Conservation (phyloP, 805 yeast species). For the Barnettozyma salicaria region DNA sequence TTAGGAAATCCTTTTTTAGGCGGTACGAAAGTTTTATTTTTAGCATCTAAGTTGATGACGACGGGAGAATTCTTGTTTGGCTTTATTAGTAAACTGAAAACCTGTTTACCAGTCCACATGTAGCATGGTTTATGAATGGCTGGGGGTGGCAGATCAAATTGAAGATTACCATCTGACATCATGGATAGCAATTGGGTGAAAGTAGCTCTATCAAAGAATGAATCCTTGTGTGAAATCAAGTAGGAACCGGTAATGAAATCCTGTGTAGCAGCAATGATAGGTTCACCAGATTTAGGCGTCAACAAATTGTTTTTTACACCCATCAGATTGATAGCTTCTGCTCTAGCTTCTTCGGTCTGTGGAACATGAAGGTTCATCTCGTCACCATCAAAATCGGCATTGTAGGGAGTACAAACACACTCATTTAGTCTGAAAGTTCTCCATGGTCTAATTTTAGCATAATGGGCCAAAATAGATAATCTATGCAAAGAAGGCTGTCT, state of each 20-base stretch:
- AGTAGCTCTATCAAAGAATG: constrained; percentile 83
- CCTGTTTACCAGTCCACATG: constrained; percentile 97
- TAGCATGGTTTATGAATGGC: constrained; percentile 82
- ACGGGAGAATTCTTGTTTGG: constrained; percentile 78
- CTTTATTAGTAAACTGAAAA: constrained; percentile 78
- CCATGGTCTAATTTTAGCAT: constrained; percentile 96
- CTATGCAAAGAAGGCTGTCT: constrained; percentile 98
- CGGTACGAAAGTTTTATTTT: constrained; percentile 81
- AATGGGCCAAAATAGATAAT: constrained; percentile 88
- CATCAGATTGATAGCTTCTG: constrained; percentile 98
- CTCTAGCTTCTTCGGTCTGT: constrained; percentile 97
- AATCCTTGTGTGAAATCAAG: constrained; percentile 86
- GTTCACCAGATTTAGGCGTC: constrained; percentile 98
- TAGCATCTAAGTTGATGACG: constrained; percentile 86
- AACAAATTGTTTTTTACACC: constrained; percentile 92
- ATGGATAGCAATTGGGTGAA: constrained; percentile 78
- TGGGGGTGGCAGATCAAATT: constrained; percentile 94
- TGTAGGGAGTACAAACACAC: constrained; percentile 98
- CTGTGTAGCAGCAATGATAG: constrained; percentile 98
- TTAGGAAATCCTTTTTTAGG: constrained; percentile 68
- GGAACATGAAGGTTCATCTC: constrained; percentile 99
- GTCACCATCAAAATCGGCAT: constrained; percentile 99
- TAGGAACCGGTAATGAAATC: constrained; percentile 98
- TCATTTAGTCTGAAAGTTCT: constrained; percentile 94
- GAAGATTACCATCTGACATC: constrained; percentile 91